These are phyloP conservation scores for Boletus subcaerulescens DNA, from an alignment of 768 basidiomycete species.

Conservation along the genomic window DNA sequence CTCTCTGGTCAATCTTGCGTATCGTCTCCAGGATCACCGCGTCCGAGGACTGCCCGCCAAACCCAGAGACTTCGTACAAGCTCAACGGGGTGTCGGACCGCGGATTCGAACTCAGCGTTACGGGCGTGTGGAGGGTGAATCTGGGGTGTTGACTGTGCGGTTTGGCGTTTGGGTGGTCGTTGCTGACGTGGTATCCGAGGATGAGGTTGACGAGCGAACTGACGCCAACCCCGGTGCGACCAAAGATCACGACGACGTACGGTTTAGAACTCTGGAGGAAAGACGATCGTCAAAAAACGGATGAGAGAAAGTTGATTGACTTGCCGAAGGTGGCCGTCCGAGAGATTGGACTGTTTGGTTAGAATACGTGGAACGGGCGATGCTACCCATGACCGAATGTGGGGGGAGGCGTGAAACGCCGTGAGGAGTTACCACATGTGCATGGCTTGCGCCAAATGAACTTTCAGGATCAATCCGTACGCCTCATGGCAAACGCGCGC, in stretches of 20 bases:
- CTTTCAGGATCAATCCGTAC: too few species aligned
- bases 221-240: conserved; percentile 27
- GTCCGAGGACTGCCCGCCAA: conserved; percentile 8
- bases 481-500: conserved; percentile 5
- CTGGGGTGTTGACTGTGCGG: background rate
- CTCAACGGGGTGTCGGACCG: background rate
- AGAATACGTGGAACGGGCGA: background rate
- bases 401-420: background rate
- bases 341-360: background rate
- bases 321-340: conserved; percentile 1
- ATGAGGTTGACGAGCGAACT: conserved; percentile 32
- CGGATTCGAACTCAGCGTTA: too few species aligned
- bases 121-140: too few species aligned
- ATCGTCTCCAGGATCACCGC: conserved; percentile 14
- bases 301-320: background rate
- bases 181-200: conserved; percentile 15
- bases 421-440: background rate
- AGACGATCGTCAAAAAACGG: background rate
- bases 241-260: conserved; percentile 28
- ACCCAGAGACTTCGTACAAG: conserved; percentile 26
- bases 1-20: conserved; percentile 8
- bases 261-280: conserved; percentile 2
- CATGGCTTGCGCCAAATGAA: background rate
- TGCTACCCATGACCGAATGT: background rate
- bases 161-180: conserved; percentile 11